Conservation (phyloP, 805 yeast genomes). For the Groenewaldozyma tartarivorans region DNA sequence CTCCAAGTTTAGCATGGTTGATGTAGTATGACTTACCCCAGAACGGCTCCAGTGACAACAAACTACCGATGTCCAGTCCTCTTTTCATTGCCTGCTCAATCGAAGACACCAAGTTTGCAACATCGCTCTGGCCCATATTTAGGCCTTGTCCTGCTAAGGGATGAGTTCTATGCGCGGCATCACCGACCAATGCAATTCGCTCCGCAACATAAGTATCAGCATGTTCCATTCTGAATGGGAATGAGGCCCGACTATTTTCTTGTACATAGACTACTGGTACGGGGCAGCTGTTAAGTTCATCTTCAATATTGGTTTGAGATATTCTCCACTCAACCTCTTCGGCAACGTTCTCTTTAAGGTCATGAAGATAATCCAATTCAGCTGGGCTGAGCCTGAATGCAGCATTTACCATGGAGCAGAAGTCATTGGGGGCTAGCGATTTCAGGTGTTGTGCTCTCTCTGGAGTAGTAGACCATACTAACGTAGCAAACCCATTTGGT, state of each 20-base stretch:
- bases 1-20: conserved; percentile 75
- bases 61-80: conserved; percentile 82
- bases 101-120: conserved; percentile 56
- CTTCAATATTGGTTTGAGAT: conserved; percentile 33
- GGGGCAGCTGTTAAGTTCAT: conserved; percentile 55
- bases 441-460: conserved; percentile 57
- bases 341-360: conserved; percentile 35
- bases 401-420: conserved; percentile 70
- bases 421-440: conserved; percentile 49
- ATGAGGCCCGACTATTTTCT: conserved; percentile 65
- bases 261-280: conserved; percentile 51
- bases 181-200: conserved; percentile 89
- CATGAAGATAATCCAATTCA: conserved; percentile 66
- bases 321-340: conserved; percentile 72
- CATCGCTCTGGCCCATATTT: conserved; percentile 96
- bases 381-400: conserved; percentile 70
- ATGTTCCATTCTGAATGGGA: conserved; percentile 82
- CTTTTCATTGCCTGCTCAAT: conserved; percentile 61
- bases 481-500: conserved; percentile 76
- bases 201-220: conserved; percentile 82
- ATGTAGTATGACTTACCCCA: conserved; percentile 73
- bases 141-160: conserved; percentile 97
- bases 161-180: conserved; percentile 96
- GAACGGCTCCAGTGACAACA: conserved; percentile 75
- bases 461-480: conserved; percentile 89